Base-by-base conservation (phyloP, 495 filamentous ascomycete species). In the Neurospora sp. region DNA sequence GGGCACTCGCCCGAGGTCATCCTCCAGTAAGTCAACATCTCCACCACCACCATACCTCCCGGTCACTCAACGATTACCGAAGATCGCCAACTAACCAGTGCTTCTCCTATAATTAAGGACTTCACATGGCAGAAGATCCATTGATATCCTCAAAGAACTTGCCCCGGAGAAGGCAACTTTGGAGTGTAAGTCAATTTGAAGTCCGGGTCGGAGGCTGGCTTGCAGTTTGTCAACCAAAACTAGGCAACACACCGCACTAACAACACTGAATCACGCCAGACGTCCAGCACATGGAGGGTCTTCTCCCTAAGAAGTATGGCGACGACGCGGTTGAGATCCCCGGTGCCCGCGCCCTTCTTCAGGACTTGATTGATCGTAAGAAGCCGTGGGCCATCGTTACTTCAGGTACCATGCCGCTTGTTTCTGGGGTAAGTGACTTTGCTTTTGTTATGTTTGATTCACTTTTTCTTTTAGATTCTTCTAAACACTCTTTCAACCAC, bases 361-460 rank as follows among this genome's bases (percentile, higher is more conserved):
- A 82, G 7, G 72, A 78, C 10, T 77, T 89, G 31, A 85, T 84
- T 40, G 72, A 73, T 0, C 76, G 82, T 40, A 80, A 84, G 66
- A 90, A 88, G 0, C 89, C 89, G 66, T 99, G 96, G 96, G 92
- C 92, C 35, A 95, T 99, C 73, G 95, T 98, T 10, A 99, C 96
- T 6, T 94, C 92, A 3, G 96, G 96, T 37, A 94, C 93, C 0
- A 84, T 86, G 54, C 91, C 93, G 5, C 87, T 99, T 16, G 89
- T 97, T 5, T 87, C 87, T 23, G 95, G 94, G 69, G 78, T 79
- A 74, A 16, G 77, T 72, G 11, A 27, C 5, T 62, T 66, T 31
- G 8, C 12, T 69, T 38, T 38, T 62, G 54, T 62, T 16, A 62
- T 16, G 1, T 2, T 8, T 3, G 5, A 31, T 27, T 31, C 23